Conservation (phyloP, 2,329 filamentous ascomycete species). For the Aulographum hederae region DNA sequence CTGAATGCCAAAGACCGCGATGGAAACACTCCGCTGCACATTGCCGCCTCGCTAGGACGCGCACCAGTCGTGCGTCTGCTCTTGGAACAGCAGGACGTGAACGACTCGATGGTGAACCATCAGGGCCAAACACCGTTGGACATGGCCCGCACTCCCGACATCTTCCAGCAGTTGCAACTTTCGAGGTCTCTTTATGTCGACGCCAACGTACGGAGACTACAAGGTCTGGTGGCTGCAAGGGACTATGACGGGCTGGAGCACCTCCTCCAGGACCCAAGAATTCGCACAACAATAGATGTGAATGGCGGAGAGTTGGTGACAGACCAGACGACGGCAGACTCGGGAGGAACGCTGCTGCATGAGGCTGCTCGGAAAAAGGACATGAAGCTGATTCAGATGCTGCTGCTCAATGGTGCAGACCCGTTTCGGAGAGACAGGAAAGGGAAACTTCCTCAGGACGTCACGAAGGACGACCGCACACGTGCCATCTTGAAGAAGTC, state of each 20-base stretch:
- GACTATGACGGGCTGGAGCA: slow-evolving; percentile 66
- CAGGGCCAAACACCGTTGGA: slow-evolving; percentile 76
- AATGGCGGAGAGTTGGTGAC: slow-evolving; percentile 81
- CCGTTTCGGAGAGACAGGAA: slow-evolving; percentile 89
- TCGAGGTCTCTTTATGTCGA: slow-evolving; percentile 82
- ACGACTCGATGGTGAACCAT: slow-evolving; percentile 73
- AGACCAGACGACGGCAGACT: slow-evolving; percentile 56
- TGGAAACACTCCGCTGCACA: slow-evolving; percentile 81
- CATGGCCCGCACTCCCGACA: slow-evolving; percentile 77
- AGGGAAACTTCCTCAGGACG: slow-evolving; percentile 87
- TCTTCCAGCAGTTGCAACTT: slow-evolving; percentile 87
- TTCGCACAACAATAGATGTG: slow-evolving; percentile 77
- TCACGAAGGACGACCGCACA: slow-evolving; percentile 86
- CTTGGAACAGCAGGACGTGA: slow-evolving; percentile 65
- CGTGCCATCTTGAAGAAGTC: slow-evolving; percentile 82
- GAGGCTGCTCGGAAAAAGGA: slow-evolving; percentile 84
- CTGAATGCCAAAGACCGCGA: slow-evolving; percentile 84
- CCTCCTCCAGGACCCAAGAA: slow-evolving; percentile 65
- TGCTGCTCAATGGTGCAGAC: slow-evolving; percentile 86
- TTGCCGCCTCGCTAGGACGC: slow-evolving; percentile 70
- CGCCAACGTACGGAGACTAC: slow-evolving; percentile 65
- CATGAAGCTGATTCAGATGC: slow-evolving; percentile 68
- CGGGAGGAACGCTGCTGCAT: slow-evolving; percentile 82
- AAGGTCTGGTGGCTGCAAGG: slow-evolving; percentile 51
- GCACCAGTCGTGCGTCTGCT: slow-evolving; percentile 65